Conservation (phyloP, 768 basidiomycete genomes). For the Hirschioporus abietinus region DNA sequence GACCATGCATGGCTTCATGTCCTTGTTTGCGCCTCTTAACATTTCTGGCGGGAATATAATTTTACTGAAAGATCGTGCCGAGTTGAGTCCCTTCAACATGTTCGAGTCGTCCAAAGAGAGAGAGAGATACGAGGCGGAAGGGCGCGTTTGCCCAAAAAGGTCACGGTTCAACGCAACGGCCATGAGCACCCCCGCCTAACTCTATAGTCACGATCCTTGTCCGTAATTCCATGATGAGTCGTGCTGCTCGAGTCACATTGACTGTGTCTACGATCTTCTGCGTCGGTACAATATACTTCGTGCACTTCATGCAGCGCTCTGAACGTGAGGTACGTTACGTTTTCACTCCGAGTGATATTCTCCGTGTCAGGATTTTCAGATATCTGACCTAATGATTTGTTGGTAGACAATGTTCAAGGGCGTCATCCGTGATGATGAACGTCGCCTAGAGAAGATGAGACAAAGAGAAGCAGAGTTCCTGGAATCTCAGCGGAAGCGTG, state of each 20-base stretch:
- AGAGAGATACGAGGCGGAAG: background rate
- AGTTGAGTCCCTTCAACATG: background rate
- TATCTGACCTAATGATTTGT: conserved; percentile 8
- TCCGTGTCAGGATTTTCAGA: background rate
- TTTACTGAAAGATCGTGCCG: conserved; percentile 34
- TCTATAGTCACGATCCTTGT: background rate
- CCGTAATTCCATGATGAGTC: conserved; percentile 6
- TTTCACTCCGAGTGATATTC: background rate
- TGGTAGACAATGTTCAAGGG: conserved; percentile 85
- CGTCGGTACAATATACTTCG: conserved; percentile 76
- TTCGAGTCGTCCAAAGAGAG: no score
- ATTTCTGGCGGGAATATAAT: conserved; percentile 51
- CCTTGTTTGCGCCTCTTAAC: conserved; percentile 39
- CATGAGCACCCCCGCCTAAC: background rate
- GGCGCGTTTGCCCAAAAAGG: no score
- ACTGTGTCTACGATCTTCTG: conserved; percentile 57
- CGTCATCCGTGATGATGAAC: conserved; percentile 83
- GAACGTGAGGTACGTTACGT: conserved; percentile 64
- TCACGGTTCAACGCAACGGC: no score
- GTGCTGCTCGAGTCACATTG: conserved; percentile 73
- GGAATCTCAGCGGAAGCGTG: conserved; percentile 58
- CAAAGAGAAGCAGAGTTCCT: conserved; percentile 59
- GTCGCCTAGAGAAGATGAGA: conserved; percentile 64
- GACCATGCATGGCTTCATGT: conserved; percentile 46
- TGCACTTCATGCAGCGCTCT: conserved; percentile 79